Evolutionary conservation across 305 asterid species (phyloP).

Genomic region (Fraxinus sp.): DNA sequence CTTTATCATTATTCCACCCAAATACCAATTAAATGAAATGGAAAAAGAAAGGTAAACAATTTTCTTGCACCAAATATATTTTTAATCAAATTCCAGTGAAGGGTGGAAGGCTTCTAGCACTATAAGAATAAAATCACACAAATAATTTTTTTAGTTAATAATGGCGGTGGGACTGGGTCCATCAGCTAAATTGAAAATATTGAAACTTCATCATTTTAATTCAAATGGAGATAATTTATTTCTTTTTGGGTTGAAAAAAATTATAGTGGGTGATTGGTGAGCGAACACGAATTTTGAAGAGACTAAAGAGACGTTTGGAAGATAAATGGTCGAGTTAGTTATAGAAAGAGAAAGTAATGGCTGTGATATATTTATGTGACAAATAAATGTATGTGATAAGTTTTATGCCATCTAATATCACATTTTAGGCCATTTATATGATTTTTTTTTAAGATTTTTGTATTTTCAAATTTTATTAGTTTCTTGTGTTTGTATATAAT

Average conservation of each 20-base stretch:
- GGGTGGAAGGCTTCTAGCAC: no score
- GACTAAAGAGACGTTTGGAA: not conserved
- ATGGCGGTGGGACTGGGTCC: not conserved
- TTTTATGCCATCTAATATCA: not conserved
- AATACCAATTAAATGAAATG: no score
- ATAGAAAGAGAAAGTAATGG: not conserved
- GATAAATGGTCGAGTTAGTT: not conserved
- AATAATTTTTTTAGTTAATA: not conserved
- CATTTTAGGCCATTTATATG: not conserved
- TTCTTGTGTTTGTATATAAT: not conserved
- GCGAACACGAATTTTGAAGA: not conserved
- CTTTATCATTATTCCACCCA: no score
- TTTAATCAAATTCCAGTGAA: no score
- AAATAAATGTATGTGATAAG: not conserved
- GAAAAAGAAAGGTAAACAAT: no score
- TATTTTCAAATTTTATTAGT: not conserved
- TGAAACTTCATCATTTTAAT: no score
- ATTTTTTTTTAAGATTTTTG: no score
- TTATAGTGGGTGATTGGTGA: not conserved
- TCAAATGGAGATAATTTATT: not conserved
- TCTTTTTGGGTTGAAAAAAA: not conserved
- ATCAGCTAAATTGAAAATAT: not conserved
- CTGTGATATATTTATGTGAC: not conserved
- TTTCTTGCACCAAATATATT: no score
- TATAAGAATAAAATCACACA: no score